Conservation (phyloP, 1,284 basidiomycete species). For the Pascua sp. region DNA sequence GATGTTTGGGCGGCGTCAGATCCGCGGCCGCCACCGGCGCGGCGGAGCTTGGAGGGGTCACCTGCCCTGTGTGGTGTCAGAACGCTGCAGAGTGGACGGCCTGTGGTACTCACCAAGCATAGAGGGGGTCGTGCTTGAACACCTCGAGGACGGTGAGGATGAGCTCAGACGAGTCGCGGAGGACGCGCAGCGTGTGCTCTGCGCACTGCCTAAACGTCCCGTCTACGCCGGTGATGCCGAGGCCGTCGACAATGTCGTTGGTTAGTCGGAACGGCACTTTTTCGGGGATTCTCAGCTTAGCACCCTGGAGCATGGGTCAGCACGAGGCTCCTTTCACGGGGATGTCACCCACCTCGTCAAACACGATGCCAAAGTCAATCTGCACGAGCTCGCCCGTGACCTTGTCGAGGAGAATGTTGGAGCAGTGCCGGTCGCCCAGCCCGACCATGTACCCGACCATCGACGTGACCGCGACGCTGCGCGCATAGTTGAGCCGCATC, state of each 20-base stretch:
- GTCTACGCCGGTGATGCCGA: constrained; percentile 84
- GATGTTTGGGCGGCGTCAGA: constrained; percentile 9
- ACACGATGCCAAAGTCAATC: constrained; percentile 95
- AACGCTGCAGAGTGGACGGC: background rate
- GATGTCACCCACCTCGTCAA: constrained; percentile 70
- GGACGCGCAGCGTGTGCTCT: constrained; percentile 87
- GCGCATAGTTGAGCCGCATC: constrained; percentile 84
- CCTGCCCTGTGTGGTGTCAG: constrained; percentile 52
- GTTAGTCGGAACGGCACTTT: constrained; percentile 93
- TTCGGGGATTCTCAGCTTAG: constrained; percentile 76
- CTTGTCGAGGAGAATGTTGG: constrained; percentile 88
- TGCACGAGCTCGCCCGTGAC: constrained; percentile 81
- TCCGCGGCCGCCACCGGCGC: constrained; percentile 27
- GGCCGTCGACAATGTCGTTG: constrained; percentile 86
- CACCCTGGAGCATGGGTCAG: constrained; percentile 61
- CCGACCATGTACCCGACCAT: constrained; percentile 93
- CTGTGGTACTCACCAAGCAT: constrained; percentile 67
- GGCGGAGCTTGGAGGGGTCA: constrained; percentile 57
- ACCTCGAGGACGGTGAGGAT: constrained; percentile 95
- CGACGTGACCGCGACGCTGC: constrained; percentile 88
- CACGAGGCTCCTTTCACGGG: constrained; percentile 3
- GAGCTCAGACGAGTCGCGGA: constrained; percentile 77
- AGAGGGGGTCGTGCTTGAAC: constrained; percentile 93
- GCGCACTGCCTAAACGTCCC: constrained; percentile 94
- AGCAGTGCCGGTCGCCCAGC: constrained; percentile 86